Evolutionary conservation across 352 stramenopile genomes (phyloP), one percentile per base, ranked within the genome.

Genomic region (Pythium volutum): DNA sequence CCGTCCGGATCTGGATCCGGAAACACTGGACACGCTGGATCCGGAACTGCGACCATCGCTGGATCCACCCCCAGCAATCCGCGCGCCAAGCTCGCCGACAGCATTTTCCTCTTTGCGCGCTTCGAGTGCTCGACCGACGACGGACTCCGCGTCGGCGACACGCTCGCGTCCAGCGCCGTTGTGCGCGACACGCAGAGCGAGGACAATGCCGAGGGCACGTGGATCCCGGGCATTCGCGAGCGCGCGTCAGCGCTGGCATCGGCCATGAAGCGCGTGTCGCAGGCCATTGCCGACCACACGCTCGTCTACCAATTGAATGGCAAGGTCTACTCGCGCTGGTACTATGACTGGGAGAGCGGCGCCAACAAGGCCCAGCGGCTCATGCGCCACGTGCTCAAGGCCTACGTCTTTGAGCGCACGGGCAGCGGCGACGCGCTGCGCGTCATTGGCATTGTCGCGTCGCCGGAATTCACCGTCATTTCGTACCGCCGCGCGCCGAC

Each of bases 381-480:
- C 48, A 79, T 75, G 69, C 67, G 68, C 54, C 71, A 79, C 55
- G 66, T 79, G 59, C 68, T 79, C 45, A 74, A 76, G 59, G 71
- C 69, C 18, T 79, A 79, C 69, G 69, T 79, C 25, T 74, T 79
- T 8, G 70, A 70, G 25, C 53, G 64, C 7, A 69, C 51, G 43
- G 55, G 52, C 34, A 69, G 41, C 11, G 65, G 78, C 12, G 49
- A 62, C 48, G 36, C 84, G n/a, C 81, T 82, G 34, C 71, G 73
- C 27, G 70, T 89, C 16, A 39, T 81, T 18, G 66, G 79, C 10
- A 64, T 87, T 11, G 64, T 87, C 51, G 41, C 66, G 16, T 89
- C 78, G 7, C 76, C 80, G 6, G 75, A 88, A 50, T 87, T 89
- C 41, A 88, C 78, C 0, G 76, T 89, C 56, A 86, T 89, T 46